These are phyloP conservation scores for Rhizopus delemar DNA, from an alignment of 371 early-diverging fungal genomes.

Conservation along the genomic window DNA sequence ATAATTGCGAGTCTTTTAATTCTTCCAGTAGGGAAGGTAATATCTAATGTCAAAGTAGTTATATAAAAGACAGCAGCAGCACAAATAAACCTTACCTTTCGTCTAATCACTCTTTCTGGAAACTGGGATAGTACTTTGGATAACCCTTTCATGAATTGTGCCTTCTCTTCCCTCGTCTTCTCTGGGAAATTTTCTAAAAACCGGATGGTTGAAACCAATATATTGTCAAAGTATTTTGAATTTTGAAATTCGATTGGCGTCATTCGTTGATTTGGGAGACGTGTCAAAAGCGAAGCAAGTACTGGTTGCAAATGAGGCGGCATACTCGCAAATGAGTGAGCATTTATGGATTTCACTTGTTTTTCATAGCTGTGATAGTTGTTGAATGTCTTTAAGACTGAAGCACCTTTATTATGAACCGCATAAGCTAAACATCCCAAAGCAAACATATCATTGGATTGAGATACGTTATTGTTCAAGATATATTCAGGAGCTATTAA, in stretches of 20 bases:
- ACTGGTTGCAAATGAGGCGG: slow-evolving; percentile 60
- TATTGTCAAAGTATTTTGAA: slow-evolving; percentile 76
- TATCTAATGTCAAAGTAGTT: slow-evolving; percentile 42
- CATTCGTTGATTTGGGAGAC: slow-evolving; percentile 62
- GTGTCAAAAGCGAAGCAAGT: slow-evolving; percentile 55
- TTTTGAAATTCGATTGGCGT: slow-evolving; percentile 64
- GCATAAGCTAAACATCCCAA: slow-evolving; percentile 82
- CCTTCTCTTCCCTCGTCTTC: slow-evolving; percentile 76
- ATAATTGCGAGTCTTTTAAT: slow-evolving; percentile 69
- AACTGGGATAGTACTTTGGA: slow-evolving; percentile 71
- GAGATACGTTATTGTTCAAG: slow-evolving; percentile 54
- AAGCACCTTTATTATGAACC: slow-evolving; percentile 69
- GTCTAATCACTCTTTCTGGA: slow-evolving; percentile 65
- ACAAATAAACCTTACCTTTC: slow-evolving; percentile 51
- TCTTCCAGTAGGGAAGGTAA: slow-evolving; percentile 73
- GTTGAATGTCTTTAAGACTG: slow-evolving; percentile 66
- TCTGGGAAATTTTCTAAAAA: slow-evolving; percentile 81
- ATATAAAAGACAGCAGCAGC: neutral
- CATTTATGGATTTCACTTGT: slow-evolving; percentile 52
- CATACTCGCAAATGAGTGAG: slow-evolving; percentile 45
- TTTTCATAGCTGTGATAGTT: slow-evolving; percentile 70
- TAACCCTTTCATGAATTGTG: slow-evolving; percentile 80
- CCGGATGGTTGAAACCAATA: slow-evolving; percentile 76
- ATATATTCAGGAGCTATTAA: slow-evolving; percentile 75
- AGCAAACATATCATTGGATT: slow-evolving; percentile 79